Conservation (phyloP, 1,139 yeast genomes). For the Debaryomyces sp. region DNA sequence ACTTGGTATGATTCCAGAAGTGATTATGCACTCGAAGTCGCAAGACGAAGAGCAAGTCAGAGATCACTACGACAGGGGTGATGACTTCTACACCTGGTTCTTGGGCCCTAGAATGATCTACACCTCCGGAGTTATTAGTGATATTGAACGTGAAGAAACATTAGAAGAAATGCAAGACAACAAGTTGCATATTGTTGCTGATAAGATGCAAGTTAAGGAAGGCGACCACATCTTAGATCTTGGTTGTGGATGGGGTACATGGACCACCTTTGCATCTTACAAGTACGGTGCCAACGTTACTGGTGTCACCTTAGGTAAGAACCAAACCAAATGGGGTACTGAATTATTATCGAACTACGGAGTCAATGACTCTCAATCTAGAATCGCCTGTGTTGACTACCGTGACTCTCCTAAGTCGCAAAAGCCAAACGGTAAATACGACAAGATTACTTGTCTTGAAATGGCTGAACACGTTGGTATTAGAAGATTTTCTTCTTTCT, state of each 20-base stretch:
- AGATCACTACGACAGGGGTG: slow-evolving; percentile 96
- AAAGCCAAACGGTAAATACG: slow-evolving; percentile 62
- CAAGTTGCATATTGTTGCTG: slow-evolving; percentile 85
- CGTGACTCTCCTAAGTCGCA: slow-evolving; percentile 83
- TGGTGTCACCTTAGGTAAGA: slow-evolving; percentile 86
- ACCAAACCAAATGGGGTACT: slow-evolving; percentile 92
- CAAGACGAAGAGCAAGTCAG: slow-evolving; percentile 97
- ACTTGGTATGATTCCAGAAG: slow-evolving; percentile 92
- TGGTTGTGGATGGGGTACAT: slow-evolving; percentile 98
- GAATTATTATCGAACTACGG: slow-evolving; percentile 69
- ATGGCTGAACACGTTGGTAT: slow-evolving; percentile 98
- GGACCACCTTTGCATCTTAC: slow-evolving; percentile 81
- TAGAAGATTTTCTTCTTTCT: slow-evolving; percentile 75
- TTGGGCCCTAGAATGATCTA: slow-evolving; percentile 94
- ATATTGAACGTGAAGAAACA: slow-evolving; percentile 70
- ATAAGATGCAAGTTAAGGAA: slow-evolving; percentile 71
- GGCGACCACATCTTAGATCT: slow-evolving; percentile 81
- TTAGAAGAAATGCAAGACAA: slow-evolving; percentile 90
- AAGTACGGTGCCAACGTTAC: slow-evolving; percentile 86
- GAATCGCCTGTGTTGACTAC: slow-evolving; percentile 82
- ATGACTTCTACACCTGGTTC: slow-evolving; percentile 93
- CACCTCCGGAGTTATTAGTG: slow-evolving; percentile 83
- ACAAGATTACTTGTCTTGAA: slow-evolving; percentile 88
- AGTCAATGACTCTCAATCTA: slow-evolving; percentile 66
- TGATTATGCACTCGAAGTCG: slow-evolving; percentile 85